Percentiles rank a stretch among this genome's conserved stretches.
Evolutionary conservation across 2,329 filamentous ascomycete genomes (phyloP).

Genomic region (Aureobasidium musti): DNA sequence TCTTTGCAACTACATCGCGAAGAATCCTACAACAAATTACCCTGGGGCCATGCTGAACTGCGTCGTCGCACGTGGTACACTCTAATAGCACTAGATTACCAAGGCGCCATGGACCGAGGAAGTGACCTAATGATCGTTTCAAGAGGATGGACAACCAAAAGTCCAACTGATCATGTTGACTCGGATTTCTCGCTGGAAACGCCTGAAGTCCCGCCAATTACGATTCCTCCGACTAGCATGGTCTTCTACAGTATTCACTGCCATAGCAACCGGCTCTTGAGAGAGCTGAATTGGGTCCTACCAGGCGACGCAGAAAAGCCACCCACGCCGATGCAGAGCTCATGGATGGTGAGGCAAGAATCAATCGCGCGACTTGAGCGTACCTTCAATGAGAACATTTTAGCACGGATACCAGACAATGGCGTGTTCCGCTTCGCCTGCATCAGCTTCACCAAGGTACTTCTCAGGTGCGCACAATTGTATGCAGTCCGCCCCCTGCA

Average conservation of each 20-base stretch:
- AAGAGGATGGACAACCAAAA: slow-evolving; percentile 10
- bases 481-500: slow-evolving; percentile 24
- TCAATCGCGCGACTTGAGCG: slow-evolving; percentile 4
- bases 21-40: slow-evolving; percentile 5
- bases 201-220: background rate
- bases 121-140: slow-evolving; percentile 2
- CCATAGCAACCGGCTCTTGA: background rate
- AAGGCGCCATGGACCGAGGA: slow-evolving; percentile 26
- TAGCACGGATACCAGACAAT: background rate
- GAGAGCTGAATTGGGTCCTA: slow-evolving; percentile 13
- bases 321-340: slow-evolving; percentile 12
- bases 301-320: slow-evolving; percentile 16
- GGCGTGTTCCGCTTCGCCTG: slow-evolving; percentile 8
- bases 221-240: background rate
- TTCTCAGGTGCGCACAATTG: slow-evolving; percentile 6
- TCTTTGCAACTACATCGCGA: slow-evolving; percentile 19
- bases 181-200: background rate
- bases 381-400: background rate
- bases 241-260: slow-evolving; percentile 15
- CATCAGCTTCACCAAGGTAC: slow-evolving; percentile 14
- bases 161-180: background rate
- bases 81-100: slow-evolving; percentile 19
- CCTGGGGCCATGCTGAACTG: slow-evolving; percentile 16
- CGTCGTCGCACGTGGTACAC: slow-evolving; percentile 21
- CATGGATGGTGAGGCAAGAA: slow-evolving; percentile 21